Percentiles rank a stretch among this genome's conserved stretches.
Conservation (phyloP, 495 filamentous ascomycete genomes). For the Talaromyces adpressus region DNA sequence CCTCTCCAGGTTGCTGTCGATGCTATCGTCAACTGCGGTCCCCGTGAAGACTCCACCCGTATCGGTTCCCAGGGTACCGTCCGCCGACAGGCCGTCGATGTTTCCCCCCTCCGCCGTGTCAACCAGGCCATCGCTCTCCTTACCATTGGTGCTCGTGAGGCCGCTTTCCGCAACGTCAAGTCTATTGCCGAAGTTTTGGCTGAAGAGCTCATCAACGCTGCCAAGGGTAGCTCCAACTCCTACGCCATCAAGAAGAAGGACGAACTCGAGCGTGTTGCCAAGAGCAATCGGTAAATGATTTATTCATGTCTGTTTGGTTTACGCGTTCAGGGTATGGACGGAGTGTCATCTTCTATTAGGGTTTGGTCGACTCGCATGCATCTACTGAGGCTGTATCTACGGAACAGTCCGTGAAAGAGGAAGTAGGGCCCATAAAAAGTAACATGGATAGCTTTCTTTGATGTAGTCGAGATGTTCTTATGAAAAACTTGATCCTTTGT, state of each 20-base stretch:
- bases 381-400: slow-evolving; percentile 40
- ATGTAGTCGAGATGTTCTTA: slow-evolving; percentile 42
- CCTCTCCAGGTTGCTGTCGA: slow-evolving; percentile 99
- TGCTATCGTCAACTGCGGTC: slow-evolving; percentile 99
- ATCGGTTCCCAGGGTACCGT: slow-evolving; percentile 99
- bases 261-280: slow-evolving; percentile 99
- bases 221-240: slow-evolving; percentile 99
- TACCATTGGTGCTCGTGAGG: slow-evolving; percentile 95
- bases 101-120: slow-evolving; percentile 96
- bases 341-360: slow-evolving; percentile 38
- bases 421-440: slow-evolving; percentile 34
- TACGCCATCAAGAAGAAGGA: slow-evolving; percentile 99
- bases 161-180: slow-evolving; percentile 98
- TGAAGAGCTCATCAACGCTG: slow-evolving; percentile 99
- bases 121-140: slow-evolving; percentile 98
- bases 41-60: slow-evolving; percentile 98
- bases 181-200: slow-evolving; percentile 95
- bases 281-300: slow-evolving; percentile 90
- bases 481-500: slow-evolving; percentile 32
- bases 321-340: slow-evolving; percentile 36
- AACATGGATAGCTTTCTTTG: slow-evolving; percentile 38
- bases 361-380: slow-evolving; percentile 42
- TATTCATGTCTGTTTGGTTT: slow-evolving; percentile 37
- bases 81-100: slow-evolving; percentile 99
- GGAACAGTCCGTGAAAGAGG: slow-evolving; percentile 31